These are phyloP conservation scores for Venturiaceae sp. DNA, from an alignment of 2,329 filamentous ascomycete genomes.

Conservation along the genomic window DNA sequence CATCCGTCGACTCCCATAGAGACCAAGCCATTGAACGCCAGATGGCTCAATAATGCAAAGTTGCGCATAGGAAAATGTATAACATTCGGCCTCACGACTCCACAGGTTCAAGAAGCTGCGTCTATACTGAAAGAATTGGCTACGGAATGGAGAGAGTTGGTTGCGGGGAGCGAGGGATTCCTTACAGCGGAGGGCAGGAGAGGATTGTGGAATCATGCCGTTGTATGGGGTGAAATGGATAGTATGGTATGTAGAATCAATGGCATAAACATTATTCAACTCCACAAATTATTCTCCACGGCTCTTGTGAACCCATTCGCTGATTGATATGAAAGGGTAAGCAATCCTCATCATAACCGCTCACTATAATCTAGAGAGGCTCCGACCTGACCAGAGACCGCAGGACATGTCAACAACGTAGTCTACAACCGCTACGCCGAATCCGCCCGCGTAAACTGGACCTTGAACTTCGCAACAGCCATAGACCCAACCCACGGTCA, in stretches of 20 bases:
- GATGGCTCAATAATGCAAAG: slow-evolving; percentile 64
- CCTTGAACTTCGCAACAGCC: slow-evolving; percentile 55
- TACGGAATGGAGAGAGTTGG: slow-evolving; percentile 59
- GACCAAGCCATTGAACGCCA: slow-evolving; percentile 21
- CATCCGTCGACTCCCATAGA: neutral
- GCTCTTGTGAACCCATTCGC: neutral
- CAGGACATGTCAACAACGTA: slow-evolving; percentile 80
- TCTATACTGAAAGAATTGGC: slow-evolving; percentile 50
- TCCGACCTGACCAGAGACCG: neutral
- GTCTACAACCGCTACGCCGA: slow-evolving; percentile 79
- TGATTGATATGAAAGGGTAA: neutral
- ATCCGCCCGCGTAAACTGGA: slow-evolving; percentile 70
- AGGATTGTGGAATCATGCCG: slow-evolving; percentile 54
- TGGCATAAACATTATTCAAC: neutral
- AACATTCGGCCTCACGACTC: slow-evolving; percentile 55
- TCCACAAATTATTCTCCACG: neutral
- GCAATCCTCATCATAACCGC: neutral
- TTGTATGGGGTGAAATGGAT: slow-evolving; percentile 76
- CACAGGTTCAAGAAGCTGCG: slow-evolving; percentile 49
- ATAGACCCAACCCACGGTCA: slow-evolving; percentile 47
- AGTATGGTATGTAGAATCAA: slow-evolving; percentile 12
- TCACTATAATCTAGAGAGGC: too few relatives aligned
- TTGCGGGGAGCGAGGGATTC: slow-evolving; percentile 68
- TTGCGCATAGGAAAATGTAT: slow-evolving; percentile 64
- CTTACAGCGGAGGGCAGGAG: slow-evolving; percentile 52